These are phyloP conservation scores for Cryphonectria naterciae DNA, from an alignment of 2,329 filamentous ascomycete species.

Conservation along the genomic window DNA sequence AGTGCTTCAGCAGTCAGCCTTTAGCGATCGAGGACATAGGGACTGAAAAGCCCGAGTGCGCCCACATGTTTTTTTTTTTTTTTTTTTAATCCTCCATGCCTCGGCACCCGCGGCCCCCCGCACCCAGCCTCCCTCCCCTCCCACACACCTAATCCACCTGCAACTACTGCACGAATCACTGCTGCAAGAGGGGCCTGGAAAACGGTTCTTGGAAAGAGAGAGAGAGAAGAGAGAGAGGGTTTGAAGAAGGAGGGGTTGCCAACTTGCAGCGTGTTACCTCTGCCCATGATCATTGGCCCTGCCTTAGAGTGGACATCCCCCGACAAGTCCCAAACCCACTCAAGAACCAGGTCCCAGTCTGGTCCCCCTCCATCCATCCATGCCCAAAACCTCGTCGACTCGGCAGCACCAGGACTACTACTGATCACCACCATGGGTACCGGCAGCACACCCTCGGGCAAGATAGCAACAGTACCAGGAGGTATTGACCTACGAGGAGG, in stretches of 20 bases:
- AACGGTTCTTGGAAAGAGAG: too few relatives aligned
- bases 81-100: too few relatives aligned
- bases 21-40: too few relatives aligned
- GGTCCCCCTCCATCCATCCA: not conserved
- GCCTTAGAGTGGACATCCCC: not conserved
- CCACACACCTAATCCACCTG: not conserved
- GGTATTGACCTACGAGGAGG: not conserved
- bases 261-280: not conserved
- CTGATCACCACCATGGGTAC: constrained; percentile 17
- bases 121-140: not conserved
- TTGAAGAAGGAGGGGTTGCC: not conserved
- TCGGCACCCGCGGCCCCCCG: not conserved
- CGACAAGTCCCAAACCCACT: not conserved
- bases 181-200: too few relatives aligned
- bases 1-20: too few relatives aligned
- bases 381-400: not conserved
- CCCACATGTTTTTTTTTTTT: too few relatives aligned
- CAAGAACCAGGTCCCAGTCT: not conserved
- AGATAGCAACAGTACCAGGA: not conserved
- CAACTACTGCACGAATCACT: not conserved
- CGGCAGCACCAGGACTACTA: not conserved
- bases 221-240: not conserved
- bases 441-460: constrained; percentile 19
- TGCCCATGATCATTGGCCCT: not conserved
- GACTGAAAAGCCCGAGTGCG: too few relatives aligned